Conservation (phyloP, 2,329 filamentous ascomycete species). For the Colletotrichum sp. region DNA sequence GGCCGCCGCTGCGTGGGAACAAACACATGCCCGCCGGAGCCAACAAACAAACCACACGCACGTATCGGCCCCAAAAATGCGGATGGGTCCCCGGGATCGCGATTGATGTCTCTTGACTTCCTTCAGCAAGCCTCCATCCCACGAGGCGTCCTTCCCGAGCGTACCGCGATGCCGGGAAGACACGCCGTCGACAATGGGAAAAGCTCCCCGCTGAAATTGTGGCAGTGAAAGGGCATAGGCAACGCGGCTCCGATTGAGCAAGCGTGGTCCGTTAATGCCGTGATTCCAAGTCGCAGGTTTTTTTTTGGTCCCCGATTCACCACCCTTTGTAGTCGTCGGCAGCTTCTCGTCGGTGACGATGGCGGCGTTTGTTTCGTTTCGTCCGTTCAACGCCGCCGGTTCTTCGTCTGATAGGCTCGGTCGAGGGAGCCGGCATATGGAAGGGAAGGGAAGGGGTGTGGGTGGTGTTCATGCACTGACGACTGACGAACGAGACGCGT, state of each 20-base stretch:
- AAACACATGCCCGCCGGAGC: neutral
- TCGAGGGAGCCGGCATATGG: neutral
- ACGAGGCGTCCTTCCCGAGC: neutral
- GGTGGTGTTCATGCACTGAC: neutral
- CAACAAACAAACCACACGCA: neutral
- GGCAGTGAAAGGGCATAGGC: neutral
- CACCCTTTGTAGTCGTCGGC: neutral
- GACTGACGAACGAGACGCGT: constrained; percentile 1
- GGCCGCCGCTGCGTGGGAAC: neutral
- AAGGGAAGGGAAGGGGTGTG: neutral
- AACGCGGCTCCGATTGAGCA: neutral
- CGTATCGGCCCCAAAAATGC: neutral
- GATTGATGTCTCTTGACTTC: neutral
- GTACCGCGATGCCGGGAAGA: neutral
- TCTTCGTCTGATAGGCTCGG: neutral
- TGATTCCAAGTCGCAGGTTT: neutral
- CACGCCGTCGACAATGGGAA: neutral
- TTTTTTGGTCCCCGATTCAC: neutral
- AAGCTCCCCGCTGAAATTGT: neutral
- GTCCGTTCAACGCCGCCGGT: neutral
- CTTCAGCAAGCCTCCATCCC: neutral
- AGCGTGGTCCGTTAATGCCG: neutral
- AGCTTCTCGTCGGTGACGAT: neutral
- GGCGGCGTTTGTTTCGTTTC: constrained; percentile 9
- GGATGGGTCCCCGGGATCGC: neutral